A percentile compares a stretch with the other conserved stretches of the same genome.
These are phyloP conservation scores for Prinsepia uniflora DNA, from an alignment of 306 rosid species.

Conservation along the genomic window DNA sequence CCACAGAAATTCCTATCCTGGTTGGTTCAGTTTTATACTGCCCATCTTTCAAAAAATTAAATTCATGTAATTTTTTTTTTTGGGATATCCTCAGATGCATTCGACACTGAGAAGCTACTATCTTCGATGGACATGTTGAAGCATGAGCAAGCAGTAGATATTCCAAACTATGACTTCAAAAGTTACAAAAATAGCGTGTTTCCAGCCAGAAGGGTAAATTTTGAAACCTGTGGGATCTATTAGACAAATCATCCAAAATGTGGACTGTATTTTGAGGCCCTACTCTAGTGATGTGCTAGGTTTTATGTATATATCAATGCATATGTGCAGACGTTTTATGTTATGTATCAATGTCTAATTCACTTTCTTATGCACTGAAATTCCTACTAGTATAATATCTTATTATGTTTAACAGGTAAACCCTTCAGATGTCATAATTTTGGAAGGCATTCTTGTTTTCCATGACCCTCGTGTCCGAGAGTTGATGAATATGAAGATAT, in stretches of 20 bases:
- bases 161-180: conserved; percentile 94
- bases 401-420: conserved; percentile 53
- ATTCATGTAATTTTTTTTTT: conserved; percentile 20
- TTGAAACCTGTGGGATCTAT: background rate
- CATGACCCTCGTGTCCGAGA: conserved; percentile 91
- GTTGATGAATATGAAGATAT: conserved; percentile 98
- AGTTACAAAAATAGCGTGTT: conserved; percentile 70
- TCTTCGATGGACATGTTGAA: conserved; percentile 75
- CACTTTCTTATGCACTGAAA: background rate
- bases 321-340: background rate
- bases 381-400: conserved; percentile 18
- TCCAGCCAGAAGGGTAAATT: conserved; percentile 87
- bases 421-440: conserved; percentile 89
- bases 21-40: background rate
- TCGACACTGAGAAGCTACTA: conserved; percentile 74
- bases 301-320: background rate
- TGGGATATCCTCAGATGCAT: conserved; percentile 66
- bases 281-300: background rate
- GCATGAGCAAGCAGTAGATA: conserved; percentile 87
- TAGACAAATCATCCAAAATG: background rate
- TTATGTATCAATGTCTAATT: conserved; percentile 5
- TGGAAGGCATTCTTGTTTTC: conserved; percentile 97
- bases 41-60: background rate
- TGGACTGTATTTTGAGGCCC: background rate
- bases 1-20: no score